Evolutionary conservation across 225 moss, liverwort and hornwort species (phyloP).

Genomic region (Asterella californica): DNA sequence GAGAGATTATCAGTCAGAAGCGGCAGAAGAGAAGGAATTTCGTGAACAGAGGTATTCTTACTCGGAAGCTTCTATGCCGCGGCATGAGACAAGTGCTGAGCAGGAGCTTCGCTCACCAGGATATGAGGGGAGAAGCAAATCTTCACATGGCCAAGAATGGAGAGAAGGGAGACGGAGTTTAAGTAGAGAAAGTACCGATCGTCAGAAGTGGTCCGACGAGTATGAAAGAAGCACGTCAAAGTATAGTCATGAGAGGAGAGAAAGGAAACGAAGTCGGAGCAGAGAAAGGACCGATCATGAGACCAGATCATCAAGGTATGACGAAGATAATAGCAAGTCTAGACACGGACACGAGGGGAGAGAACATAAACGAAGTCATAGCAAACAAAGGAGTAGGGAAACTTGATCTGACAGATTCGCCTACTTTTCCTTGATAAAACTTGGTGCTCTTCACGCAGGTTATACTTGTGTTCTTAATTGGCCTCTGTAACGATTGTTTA

Average conservation of each 20-base stretch:
- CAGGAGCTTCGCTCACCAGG: background rate
- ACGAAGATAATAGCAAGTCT: constrained; percentile 10
- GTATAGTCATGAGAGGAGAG: constrained; percentile 5
- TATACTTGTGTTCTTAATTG: background rate
- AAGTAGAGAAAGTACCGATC: constrained; percentile 14
- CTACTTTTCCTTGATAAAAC: background rate
- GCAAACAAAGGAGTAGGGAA: constrained; percentile 21
- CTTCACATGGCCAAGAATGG: background rate
- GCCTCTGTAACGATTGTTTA: too few species aligned
- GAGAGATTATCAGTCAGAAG: background rate
- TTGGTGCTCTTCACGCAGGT: background rate
- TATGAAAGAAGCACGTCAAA: background rate
- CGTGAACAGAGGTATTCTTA: background rate
- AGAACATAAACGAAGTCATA: constrained; percentile 14
- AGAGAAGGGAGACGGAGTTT: background rate
- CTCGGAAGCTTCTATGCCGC: constrained; percentile 15
- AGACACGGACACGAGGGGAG: constrained; percentile 17
- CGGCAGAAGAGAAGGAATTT: background rate
- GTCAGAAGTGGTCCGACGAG: constrained; percentile 11
- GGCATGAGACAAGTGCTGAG: constrained; percentile 6
- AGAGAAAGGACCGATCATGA: constrained; percentile 9
- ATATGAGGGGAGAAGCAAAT: background rate
- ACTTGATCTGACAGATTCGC: background rate
- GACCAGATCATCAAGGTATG: background rate
- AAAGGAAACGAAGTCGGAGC: constrained; percentile 11